A percentile compares a stretch with the other conserved stretches of the same genome.
Evolutionary conservation across 2,329 filamentous ascomycete species (phyloP).

Genomic region (Escovopsis weberi): DNA sequence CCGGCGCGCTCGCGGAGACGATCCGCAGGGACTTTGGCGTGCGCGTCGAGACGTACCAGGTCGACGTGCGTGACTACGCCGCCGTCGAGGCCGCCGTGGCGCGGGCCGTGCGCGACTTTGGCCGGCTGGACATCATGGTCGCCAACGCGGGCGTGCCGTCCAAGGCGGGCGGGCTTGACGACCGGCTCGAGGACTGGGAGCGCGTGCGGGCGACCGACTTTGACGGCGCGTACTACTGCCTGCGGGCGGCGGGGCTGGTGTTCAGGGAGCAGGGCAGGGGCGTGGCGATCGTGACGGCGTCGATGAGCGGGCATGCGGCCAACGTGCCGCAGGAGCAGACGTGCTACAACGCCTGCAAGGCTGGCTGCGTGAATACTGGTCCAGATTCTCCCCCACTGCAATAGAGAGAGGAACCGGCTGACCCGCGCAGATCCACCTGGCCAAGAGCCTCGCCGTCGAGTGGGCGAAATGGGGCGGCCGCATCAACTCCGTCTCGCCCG

Average conservation of each 20-base stretch:
- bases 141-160: conserved; percentile 21
- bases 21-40: conserved; percentile 8
- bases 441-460: conserved; percentile 27
- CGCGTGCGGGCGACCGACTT: conserved; percentile 17
- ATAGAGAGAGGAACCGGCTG: too few species aligned
- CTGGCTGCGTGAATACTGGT: conserved; percentile 14
- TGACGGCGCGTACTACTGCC: conserved; percentile 19
- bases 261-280: conserved; percentile 20
- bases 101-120: conserved; percentile 17
- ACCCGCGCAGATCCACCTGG: conserved; percentile 18
- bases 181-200: conserved; percentile 15
- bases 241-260: conserved; percentile 17
- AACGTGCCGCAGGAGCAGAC: conserved; percentile 26
- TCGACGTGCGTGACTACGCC: conserved; percentile 7
- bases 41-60: conserved; percentile 8
- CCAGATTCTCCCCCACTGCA: neutral
- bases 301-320: conserved; percentile 19
- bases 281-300: conserved; percentile 20
- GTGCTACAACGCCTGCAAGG: conserved; percentile 30
- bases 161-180: conserved; percentile 18
- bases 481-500: conserved; percentile 25
- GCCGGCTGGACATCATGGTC: conserved; percentile 20
- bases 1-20: neutral
- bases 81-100: conserved; percentile 16
- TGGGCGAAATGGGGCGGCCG: conserved; percentile 27